Evolutionary conservation across 345 rosid species (phyloP), one percentile per base, ranked within the genome.

Genomic region (Trapa incisa): DNA sequence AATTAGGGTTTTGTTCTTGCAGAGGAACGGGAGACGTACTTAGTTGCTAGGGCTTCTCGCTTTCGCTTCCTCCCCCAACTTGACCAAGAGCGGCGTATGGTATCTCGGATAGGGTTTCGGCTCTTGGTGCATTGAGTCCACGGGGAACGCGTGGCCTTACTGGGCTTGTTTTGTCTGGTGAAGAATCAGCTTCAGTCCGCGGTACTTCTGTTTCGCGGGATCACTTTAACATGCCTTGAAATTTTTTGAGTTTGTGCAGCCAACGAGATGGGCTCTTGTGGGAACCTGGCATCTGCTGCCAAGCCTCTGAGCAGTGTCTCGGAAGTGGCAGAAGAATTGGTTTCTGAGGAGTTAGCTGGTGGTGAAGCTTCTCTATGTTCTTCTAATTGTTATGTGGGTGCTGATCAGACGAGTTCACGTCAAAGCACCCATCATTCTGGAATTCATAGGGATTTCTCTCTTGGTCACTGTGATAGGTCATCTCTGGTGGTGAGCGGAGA

Each of bases 201-300:
- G 11, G 60, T 54, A n/a, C 63, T 58, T 58, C 63, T 11, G 63
- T 37, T 35, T 32, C 35, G 32, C 4, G 9, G 37, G 36, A 9
- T 7, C 32, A 29, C 15, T 5, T 12, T 32, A 32, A 38, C 38
- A 58, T 58, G 63, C 33, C 33, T n/a, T 54, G 35, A 35, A 22
- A 54, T 58, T 32, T 35, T 36, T 32, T 58, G 63, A 58, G 63
- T 11, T 58, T 13, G 63, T 32, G 37, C 63, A 8, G 1, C 35
- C 33, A 12, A 3, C 13, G 15, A 1, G 38, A 58, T 58, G 63
- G 63, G 63, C 35, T 65, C 53, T 37, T 42, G 53, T 35, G 53
- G 37, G 53, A 29, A 65, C 53, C 45, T 65, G 53, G 63, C 63
- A 1, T 58, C 63, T 58, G 53, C 67, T 7, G 53, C 29, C 52